phyloP scores from a whole-genome alignment of 148 eudicot species.

The Fagopyrum homotropicum region DNA sequence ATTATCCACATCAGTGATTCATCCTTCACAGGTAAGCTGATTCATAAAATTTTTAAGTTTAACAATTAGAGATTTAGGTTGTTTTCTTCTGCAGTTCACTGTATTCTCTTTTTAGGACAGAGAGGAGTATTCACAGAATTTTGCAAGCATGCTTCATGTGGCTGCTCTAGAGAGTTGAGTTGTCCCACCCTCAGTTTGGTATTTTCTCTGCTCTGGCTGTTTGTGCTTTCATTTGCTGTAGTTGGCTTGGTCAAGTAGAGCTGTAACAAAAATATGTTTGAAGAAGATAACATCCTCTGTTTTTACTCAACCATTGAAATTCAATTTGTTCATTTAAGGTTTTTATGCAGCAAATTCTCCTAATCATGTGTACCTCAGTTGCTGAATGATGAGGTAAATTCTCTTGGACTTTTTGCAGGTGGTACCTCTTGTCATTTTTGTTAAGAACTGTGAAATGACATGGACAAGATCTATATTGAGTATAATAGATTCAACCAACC shows the following conservation, averaged over 20 bases:
- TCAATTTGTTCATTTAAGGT: not conserved
- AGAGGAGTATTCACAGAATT: conserved; percentile 48
- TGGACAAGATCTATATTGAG: conserved; percentile 39
- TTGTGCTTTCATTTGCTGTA: not conserved
- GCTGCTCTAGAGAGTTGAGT: conserved; percentile 28
- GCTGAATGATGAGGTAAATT: not conserved
- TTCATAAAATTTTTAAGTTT: conserved; percentile 4
- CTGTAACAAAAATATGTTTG: not conserved
- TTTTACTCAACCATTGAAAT: not conserved
- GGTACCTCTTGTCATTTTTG: conserved; percentile 51
- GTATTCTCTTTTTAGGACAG: conserved; percentile 31
- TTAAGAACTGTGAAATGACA: conserved; percentile 40
- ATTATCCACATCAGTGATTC: conserved; percentile 38
- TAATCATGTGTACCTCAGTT: not conserved
- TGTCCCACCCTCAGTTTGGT: conserved; percentile 47
- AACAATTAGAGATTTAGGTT: not conserved
- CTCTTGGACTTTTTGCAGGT: conserved; percentile 37
- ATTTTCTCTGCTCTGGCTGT: conserved; percentile 16
- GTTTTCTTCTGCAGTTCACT: not conserved
- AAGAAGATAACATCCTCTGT: not conserved
- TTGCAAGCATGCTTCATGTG: conserved; percentile 61
- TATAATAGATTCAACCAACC: conserved; percentile 21
- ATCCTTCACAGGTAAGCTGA: conserved; percentile 42
- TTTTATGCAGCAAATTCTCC: not conserved
- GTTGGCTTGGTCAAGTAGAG: conserved; percentile 3